These are phyloP conservation scores for Pythium dissotocum DNA, from an alignment of 352 stramenopile genomes.

Conservation along the genomic window DNA sequence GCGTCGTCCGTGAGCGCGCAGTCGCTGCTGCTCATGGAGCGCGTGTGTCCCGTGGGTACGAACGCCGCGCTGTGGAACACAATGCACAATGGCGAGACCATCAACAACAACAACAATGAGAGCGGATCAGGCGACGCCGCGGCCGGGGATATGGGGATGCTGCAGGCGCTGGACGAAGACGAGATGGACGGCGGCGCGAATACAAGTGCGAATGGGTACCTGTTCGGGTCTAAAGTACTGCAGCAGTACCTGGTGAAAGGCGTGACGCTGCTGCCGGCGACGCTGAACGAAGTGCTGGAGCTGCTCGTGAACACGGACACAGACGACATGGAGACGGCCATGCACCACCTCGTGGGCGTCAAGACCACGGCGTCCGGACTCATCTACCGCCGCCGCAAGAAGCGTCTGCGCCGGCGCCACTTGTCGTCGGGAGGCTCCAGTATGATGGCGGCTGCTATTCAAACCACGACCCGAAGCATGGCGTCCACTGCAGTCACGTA, in stretches of 20 bases:
- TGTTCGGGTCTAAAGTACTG: constrained; percentile 58
- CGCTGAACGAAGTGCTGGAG: constrained; percentile 65
- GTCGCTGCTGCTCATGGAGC: constrained; percentile 50
- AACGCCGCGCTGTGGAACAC: constrained; percentile 67
- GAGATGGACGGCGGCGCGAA: not conserved
- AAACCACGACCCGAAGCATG: constrained; percentile 7
- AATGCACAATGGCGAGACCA: constrained; percentile 49
- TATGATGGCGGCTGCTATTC: constrained; percentile 23
- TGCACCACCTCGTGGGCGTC: constrained; percentile 73
- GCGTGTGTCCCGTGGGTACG: constrained; percentile 61
- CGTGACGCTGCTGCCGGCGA: constrained; percentile 58
- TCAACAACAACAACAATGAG: constrained; percentile 9
- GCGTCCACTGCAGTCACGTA: constrained; percentile 13
- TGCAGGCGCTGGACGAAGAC: constrained; percentile 1
- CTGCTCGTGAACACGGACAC: constrained; percentile 60
- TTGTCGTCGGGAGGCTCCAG: constrained; percentile 13
- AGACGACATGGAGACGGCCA: constrained; percentile 67
- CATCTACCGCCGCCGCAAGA: constrained; percentile 56
- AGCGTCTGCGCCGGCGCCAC: constrained; percentile 22
- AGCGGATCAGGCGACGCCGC: constrained; percentile 29
- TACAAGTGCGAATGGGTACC: constrained; percentile 13
- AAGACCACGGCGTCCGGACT: constrained; percentile 53
- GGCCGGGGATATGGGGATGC: not conserved
- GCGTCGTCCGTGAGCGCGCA: constrained; percentile 4
- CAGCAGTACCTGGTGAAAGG: constrained; percentile 80